Base-by-base conservation (phyloP, 139 green algal species). In the Nannochloris sp. region DNA sequence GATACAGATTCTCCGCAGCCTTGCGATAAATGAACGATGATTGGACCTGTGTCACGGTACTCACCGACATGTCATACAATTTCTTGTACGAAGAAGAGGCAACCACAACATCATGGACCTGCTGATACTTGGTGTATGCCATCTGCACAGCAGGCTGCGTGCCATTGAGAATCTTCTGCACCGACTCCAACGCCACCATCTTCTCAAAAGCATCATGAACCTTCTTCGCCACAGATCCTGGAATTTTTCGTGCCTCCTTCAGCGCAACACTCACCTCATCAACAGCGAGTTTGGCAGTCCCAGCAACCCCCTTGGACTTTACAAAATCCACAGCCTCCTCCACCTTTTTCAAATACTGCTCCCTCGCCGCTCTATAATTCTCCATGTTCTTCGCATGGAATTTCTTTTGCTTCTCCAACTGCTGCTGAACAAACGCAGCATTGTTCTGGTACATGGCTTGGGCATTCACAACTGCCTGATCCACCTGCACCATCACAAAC, bases 281-380 rank as follows among this genome's bases (percentile, higher is more conserved):
- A 12, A 58, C 69, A 24, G 76, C 74, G 15, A 40, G 21, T 23
- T 69, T 66, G 0, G 71, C 65, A 8, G 69, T 53, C 16, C 76
- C 76, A 10, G 34, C 57, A 11, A 83, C 34, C 1, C 76, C 76
- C 14, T 79, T 67, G 12, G 62, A 29, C 54, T 75, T 75, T 44
- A 83, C 16, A 46, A 59, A 78, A 19, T 72, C 60, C 7, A 83
- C 69, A 6, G 25, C 68, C 1, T 69, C 61, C 70, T 83, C 74
- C 9, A 81, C 63, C 57, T 70, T 68, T 62, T 79, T 70, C 51
- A 83, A 44, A 58, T 82, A 83, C 21, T 67, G 44, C 21, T 82
- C 74, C 24, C 67, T 53, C 0, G 74, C 70, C 48, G 60, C 50
- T 18, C 58, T 57, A 57, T 74, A 83, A 16, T 44, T 63, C 43